A percentile compares a stretch with the other conserved stretches of the same genome.
Conservation (phyloP, 805 yeast genomes). For the Cyberlindnera nakhonratchasimensis region DNA sequence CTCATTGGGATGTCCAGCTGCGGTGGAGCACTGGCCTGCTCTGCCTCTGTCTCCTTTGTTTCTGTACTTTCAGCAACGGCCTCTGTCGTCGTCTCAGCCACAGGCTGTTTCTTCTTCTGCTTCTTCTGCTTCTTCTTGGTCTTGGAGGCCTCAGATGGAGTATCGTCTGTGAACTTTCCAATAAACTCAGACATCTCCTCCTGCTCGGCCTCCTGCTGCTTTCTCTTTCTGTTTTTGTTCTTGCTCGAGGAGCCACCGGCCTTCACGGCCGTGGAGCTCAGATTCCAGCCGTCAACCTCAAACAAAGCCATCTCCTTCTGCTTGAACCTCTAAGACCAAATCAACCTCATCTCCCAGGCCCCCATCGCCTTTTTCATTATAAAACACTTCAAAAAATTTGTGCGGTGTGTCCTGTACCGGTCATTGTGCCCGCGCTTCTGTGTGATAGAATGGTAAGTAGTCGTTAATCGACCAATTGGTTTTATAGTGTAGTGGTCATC, state of each 20-base stretch:
- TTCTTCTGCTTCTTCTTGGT: conserved; percentile 14
- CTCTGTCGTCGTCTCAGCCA: conserved; percentile 2
- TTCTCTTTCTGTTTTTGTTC: conserved; percentile 25
- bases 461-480: conserved; percentile 7
- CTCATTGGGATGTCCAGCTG: conserved; percentile 25
- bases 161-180: conserved; percentile 2
- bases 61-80: neutral
- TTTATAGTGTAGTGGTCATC: conserved; percentile 31
- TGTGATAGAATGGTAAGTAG: too few relatives aligned
- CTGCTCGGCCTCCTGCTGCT: conserved; percentile 18
- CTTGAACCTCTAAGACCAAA: neutral
- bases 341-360: neutral
- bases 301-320: conserved; percentile 56
- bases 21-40: conserved; percentile 15
- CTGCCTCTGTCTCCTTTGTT: conserved; percentile 5
- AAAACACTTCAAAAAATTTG: neutral
- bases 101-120: conserved; percentile 14
- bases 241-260: conserved; percentile 34
- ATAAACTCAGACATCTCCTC: conserved; percentile 2
- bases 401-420: too few relatives aligned
- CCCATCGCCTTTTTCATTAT: too few relatives aligned
- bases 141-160: conserved; percentile 1
- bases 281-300: conserved; percentile 79
- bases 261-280: conserved; percentile 52
- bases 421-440: too few relatives aligned